Conservation (phyloP, 148 eudicot species). For the Cornus suecica region DNA sequence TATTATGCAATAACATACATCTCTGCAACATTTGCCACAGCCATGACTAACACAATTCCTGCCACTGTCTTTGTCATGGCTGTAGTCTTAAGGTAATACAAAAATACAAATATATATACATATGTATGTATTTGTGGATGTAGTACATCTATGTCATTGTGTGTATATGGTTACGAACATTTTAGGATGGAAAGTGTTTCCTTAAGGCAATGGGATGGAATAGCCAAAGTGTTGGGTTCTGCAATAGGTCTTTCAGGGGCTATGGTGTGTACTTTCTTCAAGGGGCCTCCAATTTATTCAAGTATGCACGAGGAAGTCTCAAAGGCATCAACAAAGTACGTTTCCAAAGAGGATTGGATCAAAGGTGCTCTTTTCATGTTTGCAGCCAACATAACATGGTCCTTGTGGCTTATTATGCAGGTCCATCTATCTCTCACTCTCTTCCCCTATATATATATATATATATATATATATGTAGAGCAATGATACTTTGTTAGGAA, state of each 20-base stretch:
- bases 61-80: background rate
- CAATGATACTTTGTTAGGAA: no score
- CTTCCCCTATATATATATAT: no score
- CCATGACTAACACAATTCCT: background rate
- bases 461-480: no score
- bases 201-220: conserved; percentile 13
- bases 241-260: conserved; percentile 16
- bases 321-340: background rate
- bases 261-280: conserved; percentile 16
- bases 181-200: conserved; percentile 20
- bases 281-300: conserved; percentile 12
- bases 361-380: conserved; percentile 22
- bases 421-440: background rate
- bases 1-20: background rate
- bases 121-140: background rate
- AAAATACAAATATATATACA: background rate
- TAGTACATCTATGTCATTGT: no score
- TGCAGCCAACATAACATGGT: conserved; percentile 8
- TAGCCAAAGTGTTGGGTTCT: conserved; percentile 22
- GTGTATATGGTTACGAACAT: no score
- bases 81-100: background rate
- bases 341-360: conserved; percentile 9
- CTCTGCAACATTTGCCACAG: background rate
- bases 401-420: conserved; percentile 26
- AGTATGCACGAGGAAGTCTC: background rate